Percentiles rank a stretch among this genome's conserved stretches.
Evolutionary conservation across 306 rosid genomes (phyloP).

Genomic region (Prinsepia uniflora): DNA sequence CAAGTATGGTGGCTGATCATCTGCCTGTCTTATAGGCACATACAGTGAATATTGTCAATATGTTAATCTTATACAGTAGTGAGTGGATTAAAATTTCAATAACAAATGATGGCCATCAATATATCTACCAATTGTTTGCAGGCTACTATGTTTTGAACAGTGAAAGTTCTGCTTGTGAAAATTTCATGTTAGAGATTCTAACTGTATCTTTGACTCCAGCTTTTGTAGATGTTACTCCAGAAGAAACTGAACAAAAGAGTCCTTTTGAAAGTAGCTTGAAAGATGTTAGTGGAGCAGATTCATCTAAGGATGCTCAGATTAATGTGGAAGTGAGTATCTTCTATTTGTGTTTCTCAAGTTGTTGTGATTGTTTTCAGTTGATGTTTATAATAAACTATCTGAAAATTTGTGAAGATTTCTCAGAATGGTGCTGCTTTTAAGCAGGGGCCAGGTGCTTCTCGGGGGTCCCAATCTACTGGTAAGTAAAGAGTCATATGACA

Average conservation of each 20-base stretch:
- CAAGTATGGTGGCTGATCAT: background rate
- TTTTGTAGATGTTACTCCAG: slow-evolving; percentile 92
- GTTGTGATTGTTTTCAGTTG: slow-evolving; percentile 14
- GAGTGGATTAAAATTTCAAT: background rate
- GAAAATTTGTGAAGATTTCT: slow-evolving; percentile 47
- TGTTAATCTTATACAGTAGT: background rate
- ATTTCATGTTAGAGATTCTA: slow-evolving; percentile 11
- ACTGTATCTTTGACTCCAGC: slow-evolving; percentile 43
- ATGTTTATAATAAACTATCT: slow-evolving; percentile 18
- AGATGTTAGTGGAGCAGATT: slow-evolving; percentile 46
- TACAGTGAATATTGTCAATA: background rate
- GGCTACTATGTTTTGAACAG: slow-evolving; percentile 2
- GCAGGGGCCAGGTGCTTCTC: slow-evolving; percentile 41
- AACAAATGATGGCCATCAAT: background rate
- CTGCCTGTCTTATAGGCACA: background rate
- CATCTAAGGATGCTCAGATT: slow-evolving; percentile 37
- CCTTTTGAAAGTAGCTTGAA: slow-evolving; percentile 56
- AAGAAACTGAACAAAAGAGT: slow-evolving; percentile 62
- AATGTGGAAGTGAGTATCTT: slow-evolving; percentile 50
- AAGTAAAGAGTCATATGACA: slow-evolving; percentile 26
- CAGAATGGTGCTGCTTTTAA: slow-evolving; percentile 73
- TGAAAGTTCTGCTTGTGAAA: slow-evolving; percentile 6
- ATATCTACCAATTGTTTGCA: background rate
- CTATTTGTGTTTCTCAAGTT: slow-evolving; percentile 20
- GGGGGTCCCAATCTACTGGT: slow-evolving; percentile 60